A percentile compares a stretch with the other conserved stretches of the same genome.
Conservation (phyloP, 768 basidiomycete genomes). For the Leccinum fibrillosum region DNA sequence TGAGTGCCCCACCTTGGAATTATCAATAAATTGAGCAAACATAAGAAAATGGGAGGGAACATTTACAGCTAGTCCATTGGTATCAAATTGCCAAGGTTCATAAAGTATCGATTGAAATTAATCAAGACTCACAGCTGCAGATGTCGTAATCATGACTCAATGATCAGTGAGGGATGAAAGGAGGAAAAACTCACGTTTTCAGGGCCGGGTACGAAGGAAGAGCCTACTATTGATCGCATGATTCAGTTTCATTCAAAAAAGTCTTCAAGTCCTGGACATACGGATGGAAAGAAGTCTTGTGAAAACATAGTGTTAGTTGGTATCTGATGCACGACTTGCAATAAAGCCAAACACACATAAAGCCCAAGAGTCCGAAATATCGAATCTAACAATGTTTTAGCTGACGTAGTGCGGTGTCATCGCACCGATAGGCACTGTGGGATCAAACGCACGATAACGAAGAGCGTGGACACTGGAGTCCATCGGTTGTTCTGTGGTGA, state of each 20-base stretch:
- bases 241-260: background rate
- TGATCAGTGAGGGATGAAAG: too few species aligned
- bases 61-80: too few species aligned
- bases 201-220: constrained; percentile 12
- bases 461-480: constrained; percentile 11
- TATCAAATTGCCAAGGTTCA: too few species aligned
- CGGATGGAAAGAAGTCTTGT: background rate
- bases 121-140: too few species aligned
- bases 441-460: constrained; percentile 7
- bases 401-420: background rate
- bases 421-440: background rate
- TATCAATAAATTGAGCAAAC: too few species aligned
- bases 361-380: background rate
- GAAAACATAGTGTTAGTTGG: background rate
- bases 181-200: background rate
- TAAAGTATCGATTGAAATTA: too few species aligned
- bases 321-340: background rate
- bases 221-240: background rate
- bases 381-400: background rate
- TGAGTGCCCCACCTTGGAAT: too few species aligned
- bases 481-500: constrained; percentile 2
- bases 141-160: too few species aligned
- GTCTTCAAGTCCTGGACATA: background rate
- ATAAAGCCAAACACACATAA: background rate
- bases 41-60: too few species aligned